Evolutionary conservation across 2,329 filamentous ascomycete species (phyloP).

Genomic region (Diaporthe vexans): DNA sequence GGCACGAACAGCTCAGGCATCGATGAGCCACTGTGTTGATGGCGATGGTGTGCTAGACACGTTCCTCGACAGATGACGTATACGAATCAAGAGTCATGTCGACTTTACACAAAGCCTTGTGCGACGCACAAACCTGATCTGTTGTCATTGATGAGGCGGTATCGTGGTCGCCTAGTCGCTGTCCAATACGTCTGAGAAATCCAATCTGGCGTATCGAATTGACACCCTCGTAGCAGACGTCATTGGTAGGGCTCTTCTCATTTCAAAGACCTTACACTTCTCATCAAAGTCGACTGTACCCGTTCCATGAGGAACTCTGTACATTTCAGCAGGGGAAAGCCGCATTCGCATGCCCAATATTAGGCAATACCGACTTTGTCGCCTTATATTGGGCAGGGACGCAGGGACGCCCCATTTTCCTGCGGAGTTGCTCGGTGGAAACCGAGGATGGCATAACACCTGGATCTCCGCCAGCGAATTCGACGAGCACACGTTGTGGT

Average conservation of each 20-base stretch:
- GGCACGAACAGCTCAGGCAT: background rate
- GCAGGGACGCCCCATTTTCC: background rate
- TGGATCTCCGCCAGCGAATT: background rate
- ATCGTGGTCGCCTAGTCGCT: background rate
- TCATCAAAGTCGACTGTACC: background rate
- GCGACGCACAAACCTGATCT: background rate
- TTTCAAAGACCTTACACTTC: background rate
- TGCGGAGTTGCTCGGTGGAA: background rate
- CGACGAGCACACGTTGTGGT: background rate
- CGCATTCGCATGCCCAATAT: background rate
- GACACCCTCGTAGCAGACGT: background rate
- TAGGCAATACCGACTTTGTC: background rate
- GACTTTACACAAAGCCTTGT: background rate
- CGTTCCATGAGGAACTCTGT: background rate
- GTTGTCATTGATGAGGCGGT: background rate
- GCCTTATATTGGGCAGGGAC: background rate
- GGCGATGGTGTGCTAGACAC: background rate
- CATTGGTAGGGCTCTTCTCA: background rate
- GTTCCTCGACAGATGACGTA: background rate
- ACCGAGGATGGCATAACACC: background rate
- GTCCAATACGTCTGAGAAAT: background rate
- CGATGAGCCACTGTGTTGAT: background rate
- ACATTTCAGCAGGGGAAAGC: background rate
- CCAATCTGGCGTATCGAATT: background rate
- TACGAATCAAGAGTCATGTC: background rate